Evolutionary conservation across 1,139 yeast species (phyloP), one percentile per base, ranked within the genome.

Genomic region (Protomyces pachydermus): DNA sequence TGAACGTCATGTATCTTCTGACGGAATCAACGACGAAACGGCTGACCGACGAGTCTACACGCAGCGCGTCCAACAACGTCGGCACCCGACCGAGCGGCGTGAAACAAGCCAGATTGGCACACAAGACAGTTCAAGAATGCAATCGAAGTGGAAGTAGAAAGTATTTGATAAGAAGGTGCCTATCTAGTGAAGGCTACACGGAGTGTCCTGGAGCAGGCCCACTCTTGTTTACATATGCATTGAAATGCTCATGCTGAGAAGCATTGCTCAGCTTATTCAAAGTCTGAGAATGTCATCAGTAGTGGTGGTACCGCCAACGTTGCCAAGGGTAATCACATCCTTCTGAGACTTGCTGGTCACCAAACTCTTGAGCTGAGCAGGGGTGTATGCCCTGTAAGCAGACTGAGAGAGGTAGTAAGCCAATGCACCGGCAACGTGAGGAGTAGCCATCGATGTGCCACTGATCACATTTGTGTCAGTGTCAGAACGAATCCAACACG

Each of bases 391-490:
- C 97, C 89, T 72, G 91, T 80, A 42, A n/a, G 48, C 25, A 18
- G 48, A 42, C 48, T 42, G 48, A 18, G 48, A 42, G 48, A 42
- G 48, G 48, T 42, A 42, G 23, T 42, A 42, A 9, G 48, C 48
- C 25, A 42, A 18, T 73, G 88, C 81, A 70, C 95, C 95, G 67
- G 88, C 86, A 73, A 88, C 87, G 72, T 87, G 95, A 57, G 95
- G 95, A 50, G 95, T 85, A 38, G 95, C 95, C 95, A 88, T 88
- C n/a, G 95, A 87, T 12, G 96, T 88, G 77, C 96, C 96, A 51
- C 91, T 86, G 75, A 88, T 80, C 48, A 88, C 83, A 52, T 91
- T 89, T 69, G 91, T 86, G 54, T 86, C 86, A 52, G 80, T 74
- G 67, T 82, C 82, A 5, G 89, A 84, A 54, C 91, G 90, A 74